phyloP scores from a whole-genome alignment of 306 rosid species.

The Oxytropis ochrocephala region DNA sequence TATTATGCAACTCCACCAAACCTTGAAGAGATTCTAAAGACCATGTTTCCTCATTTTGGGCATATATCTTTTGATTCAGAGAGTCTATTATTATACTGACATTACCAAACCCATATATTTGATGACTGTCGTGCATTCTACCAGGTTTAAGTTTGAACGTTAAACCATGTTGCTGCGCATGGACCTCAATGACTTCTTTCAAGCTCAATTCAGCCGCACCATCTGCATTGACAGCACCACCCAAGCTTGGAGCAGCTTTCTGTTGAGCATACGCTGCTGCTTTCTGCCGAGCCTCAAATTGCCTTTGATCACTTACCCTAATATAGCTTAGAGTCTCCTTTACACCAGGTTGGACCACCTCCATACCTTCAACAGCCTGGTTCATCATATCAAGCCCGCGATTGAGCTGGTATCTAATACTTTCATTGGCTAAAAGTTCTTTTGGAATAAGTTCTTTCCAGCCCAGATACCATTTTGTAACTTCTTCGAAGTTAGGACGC shows the following conservation, averaged over 20 bases:
- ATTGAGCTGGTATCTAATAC: slow-evolving; percentile 61
- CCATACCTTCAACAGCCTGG: slow-evolving; percentile 83
- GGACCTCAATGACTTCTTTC: slow-evolving; percentile 78
- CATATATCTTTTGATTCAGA: slow-evolving; percentile 59
- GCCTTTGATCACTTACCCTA: slow-evolving; percentile 74
- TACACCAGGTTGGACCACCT: slow-evolving; percentile 82
- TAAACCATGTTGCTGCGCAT: slow-evolving; percentile 68
- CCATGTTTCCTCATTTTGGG: slow-evolving; percentile 70
- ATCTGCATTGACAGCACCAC: slow-evolving; percentile 44
- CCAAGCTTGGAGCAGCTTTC: slow-evolving; percentile 52
- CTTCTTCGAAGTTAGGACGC: slow-evolving; percentile 82
- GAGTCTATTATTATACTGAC: slow-evolving; percentile 65
- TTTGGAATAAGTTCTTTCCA: slow-evolving; percentile 85
- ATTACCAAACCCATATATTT: slow-evolving; percentile 77
- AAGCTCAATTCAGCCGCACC: slow-evolving; percentile 62
- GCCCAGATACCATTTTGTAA: slow-evolving; percentile 73
- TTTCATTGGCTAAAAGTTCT: slow-evolving; percentile 80
- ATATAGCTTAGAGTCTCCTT: slow-evolving; percentile 78
- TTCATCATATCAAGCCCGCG: slow-evolving; percentile 90
- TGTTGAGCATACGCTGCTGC: slow-evolving; percentile 61
- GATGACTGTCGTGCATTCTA: slow-evolving; percentile 73
- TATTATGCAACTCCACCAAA: slow-evolving; percentile 64
- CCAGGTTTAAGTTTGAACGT: slow-evolving; percentile 76
- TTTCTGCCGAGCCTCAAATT: slow-evolving; percentile 90
- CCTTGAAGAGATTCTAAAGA: slow-evolving; percentile 62